Conservation (phyloP, 2,329 filamentous ascomycete species). For the Gnomoniopsis sp. region DNA sequence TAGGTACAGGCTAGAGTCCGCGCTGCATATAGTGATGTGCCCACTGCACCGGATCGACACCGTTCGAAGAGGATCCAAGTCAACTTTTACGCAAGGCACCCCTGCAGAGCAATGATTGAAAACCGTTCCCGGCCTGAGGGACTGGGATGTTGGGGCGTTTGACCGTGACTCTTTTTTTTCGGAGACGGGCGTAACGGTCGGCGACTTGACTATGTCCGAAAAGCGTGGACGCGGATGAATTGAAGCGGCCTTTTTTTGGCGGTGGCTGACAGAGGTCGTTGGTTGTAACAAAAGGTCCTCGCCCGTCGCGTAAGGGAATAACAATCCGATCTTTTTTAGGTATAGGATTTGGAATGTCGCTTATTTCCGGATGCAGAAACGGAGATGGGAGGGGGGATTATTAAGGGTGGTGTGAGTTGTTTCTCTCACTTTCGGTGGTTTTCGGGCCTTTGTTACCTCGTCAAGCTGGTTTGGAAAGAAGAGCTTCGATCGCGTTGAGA, state of each 20-base stretch:
- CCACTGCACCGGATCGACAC: slow-evolving; percentile 9
- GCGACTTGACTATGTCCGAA: slow-evolving; percentile 38
- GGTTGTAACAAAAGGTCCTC: background rate
- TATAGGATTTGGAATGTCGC: background rate
- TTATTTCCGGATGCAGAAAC: too few species aligned
- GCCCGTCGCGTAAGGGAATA: too few species aligned
- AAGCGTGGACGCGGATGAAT: slow-evolving; percentile 2
- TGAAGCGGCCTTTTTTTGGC: slow-evolving; percentile 2
- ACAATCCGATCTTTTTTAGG: background rate
- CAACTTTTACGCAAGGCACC: slow-evolving; percentile 8
- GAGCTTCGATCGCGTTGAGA: too few species aligned
- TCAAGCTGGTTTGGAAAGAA: too few species aligned
- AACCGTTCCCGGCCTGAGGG: slow-evolving; percentile 16
- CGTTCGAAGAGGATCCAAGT: slow-evolving; percentile 12
- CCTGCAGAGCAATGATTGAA: slow-evolving; percentile 1
- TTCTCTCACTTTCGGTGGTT: too few species aligned
- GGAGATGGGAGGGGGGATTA: too few species aligned
- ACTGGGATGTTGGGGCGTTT: slow-evolving; percentile 9
- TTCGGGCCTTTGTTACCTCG: too few species aligned
- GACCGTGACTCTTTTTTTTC: slow-evolving; percentile 3
- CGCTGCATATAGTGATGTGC: slow-evolving; percentile 14
- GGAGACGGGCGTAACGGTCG: slow-evolving; percentile 26
- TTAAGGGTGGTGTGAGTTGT: too few species aligned
- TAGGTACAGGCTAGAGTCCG: background rate
- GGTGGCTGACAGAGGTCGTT: background rate